Conservation (phyloP, 768 basidiomycete genomes). For the Boletus bicolor region DNA sequence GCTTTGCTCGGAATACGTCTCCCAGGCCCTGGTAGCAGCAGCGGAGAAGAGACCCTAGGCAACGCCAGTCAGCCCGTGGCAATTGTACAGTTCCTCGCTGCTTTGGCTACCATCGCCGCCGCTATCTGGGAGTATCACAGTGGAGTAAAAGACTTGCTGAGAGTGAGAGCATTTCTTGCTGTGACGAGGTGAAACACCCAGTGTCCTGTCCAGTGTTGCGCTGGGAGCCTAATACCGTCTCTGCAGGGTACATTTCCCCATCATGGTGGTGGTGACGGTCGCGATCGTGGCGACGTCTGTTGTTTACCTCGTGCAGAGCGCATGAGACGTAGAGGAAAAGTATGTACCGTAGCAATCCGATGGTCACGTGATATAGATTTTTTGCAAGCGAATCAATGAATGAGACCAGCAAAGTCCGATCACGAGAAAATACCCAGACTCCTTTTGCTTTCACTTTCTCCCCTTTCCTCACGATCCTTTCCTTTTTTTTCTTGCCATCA, state of each 20-base stretch:
- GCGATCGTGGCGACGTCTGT: conserved; percentile 53
- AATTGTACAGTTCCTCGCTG: conserved; percentile 49
- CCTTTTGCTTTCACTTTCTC: not conserved
- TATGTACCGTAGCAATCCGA: not conserved
- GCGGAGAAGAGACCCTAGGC: conserved; percentile 23
- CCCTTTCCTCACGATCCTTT: conserved; percentile 18
- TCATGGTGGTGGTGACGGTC: conserved; percentile 48
- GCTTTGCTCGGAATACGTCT: conserved; percentile 60
- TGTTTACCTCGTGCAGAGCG: conserved; percentile 40
- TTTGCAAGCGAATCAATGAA: not conserved
- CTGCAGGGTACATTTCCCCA: conserved; percentile 46
- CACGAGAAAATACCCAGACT: conserved; percentile 27
- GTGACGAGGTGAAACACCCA: conserved; percentile 47
- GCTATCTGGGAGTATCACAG: conserved; percentile 67
- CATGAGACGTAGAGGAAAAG: not conserved
- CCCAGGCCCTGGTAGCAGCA: conserved; percentile 35
- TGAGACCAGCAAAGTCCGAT: conserved; percentile 3
- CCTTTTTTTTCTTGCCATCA: conserved; percentile 34
- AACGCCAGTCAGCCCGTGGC: conserved; percentile 46
- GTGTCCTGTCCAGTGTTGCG: conserved; percentile 2
- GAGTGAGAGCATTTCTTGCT: conserved; percentile 56
- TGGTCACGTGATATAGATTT: conserved; percentile 21
- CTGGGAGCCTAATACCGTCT: conserved; percentile 1
- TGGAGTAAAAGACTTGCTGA: conserved; percentile 53
- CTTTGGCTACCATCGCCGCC: conserved; percentile 51